These are phyloP conservation scores for Colletotrichum caudatum DNA, from an alignment of 2,329 filamentous ascomycete species.

Conservation along the genomic window DNA sequence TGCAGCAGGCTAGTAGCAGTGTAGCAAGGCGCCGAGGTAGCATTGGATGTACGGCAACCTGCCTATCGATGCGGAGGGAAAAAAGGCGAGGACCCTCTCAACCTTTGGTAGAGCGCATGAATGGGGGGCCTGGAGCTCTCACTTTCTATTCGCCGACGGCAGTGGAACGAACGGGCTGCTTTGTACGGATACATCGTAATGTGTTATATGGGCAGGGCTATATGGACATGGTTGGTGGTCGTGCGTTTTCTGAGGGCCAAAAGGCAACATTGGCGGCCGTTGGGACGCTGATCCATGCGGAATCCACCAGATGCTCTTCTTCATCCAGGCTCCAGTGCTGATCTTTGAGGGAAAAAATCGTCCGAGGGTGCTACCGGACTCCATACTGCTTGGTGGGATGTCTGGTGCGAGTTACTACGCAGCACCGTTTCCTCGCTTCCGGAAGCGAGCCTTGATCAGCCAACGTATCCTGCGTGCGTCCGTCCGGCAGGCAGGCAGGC, in stretches of 20 bases:
- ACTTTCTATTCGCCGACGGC: not conserved
- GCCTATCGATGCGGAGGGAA: slow-evolving; percentile 9
- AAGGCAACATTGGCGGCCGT: not conserved
- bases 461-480: not conserved
- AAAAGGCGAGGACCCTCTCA: not conserved
- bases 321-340: slow-evolving; percentile 13
- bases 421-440: not conserved
- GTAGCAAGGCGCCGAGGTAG: slow-evolving; percentile 13
- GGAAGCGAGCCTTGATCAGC: slow-evolving; percentile 1
- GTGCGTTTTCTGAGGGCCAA: not conserved
- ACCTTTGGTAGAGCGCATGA: slow-evolving; percentile 26
- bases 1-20: slow-evolving; percentile 22
- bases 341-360: not conserved
- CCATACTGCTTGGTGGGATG: not conserved
- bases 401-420: not conserved
- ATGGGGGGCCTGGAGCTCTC: slow-evolving; percentile 4
- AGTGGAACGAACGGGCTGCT: slow-evolving; percentile 9
- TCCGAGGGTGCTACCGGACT: not conserved
- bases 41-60: not conserved
- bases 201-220: not conserved
- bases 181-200: not conserved
- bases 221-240: not conserved
- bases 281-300: slow-evolving; percentile 6
- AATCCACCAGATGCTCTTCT: not conserved
- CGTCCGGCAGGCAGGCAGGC: no score